Base-by-base conservation (phyloP, 2,329 filamentous ascomycete genomes). In the Nigrospora osmanthi region DNA sequence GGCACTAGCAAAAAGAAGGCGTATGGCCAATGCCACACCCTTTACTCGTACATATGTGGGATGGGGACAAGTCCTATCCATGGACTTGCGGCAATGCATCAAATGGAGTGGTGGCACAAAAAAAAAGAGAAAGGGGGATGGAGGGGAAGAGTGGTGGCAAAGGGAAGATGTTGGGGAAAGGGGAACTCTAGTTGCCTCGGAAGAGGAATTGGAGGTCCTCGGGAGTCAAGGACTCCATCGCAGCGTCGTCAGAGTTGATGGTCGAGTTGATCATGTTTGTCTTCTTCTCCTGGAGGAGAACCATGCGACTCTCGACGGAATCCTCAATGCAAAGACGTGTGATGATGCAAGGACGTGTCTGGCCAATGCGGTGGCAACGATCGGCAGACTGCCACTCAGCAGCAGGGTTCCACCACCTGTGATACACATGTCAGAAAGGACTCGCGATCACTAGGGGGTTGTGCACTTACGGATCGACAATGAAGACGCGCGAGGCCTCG, bases 361-460 rank as follows among this genome's bases (percentile, higher is more conserved):
- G 93, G 31, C 93, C 93, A 54, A 97, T 98, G 45, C 93, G 89
- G 67, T 97, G 93, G 59, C 86, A 89, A 52, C 87, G 80, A 63
- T 98, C 93, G 3, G 93, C 93, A 49, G 87, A 93, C 67, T 98
- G 93, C 93, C 93, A 98, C 68, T 98, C 93, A 0, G 91, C 91
- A n/a, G 90, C 90, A n/a, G 93, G 93, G 55, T 97, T 97, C 93
- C 93, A 98, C 93, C 93, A 97, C 54, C 86, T 89, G 53, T 33
- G 34, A 16, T 32, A 2, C 5, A 16, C 14, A 7, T 28, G 23
- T 40, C 19, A 40, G 28, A 9, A 32, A n/a, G 9, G 11, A 15
- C 17, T 31, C 16, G n/a, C 12, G 32, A 16, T 15, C 9, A 15
- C n/a, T 17, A 11, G 7, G 9, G 10, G 11, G n/a, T 14, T 16